These are phyloP conservation scores for Porodaedalea pini DNA, from an alignment of 1,284 basidiomycete species.

Conservation along the genomic window DNA sequence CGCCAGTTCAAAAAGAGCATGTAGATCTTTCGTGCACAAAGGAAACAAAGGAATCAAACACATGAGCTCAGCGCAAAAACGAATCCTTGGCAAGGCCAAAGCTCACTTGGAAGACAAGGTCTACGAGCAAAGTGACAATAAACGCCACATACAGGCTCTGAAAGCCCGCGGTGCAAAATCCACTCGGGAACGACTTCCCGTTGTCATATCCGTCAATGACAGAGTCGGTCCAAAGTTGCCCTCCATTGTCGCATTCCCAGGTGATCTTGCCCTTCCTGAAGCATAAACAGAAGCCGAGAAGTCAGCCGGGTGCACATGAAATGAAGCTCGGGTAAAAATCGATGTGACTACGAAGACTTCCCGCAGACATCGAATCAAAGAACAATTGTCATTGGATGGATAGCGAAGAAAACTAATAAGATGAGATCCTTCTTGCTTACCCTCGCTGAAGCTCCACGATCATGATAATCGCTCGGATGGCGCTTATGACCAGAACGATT, in stretches of 20 bases:
- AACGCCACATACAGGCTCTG: constrained; percentile 63
- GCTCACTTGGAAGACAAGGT: constrained; percentile 67
- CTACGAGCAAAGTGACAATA: constrained; percentile 61
- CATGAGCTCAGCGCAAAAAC: not conserved
- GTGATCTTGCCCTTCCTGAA: constrained; percentile 63
- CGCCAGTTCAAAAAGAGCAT: constrained; percentile 73
- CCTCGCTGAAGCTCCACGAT: constrained; percentile 68
- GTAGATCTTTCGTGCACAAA: constrained; percentile 49
- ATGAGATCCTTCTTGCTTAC: constrained; percentile 37
- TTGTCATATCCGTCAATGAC: constrained; percentile 40
- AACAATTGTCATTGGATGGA: not conserved
- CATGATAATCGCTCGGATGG: constrained; percentile 70
- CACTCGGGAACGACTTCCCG: constrained; percentile 48
- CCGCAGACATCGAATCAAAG: constrained; percentile 1
- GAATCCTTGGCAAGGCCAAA: constrained; percentile 2
- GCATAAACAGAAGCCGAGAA: constrained; percentile 24
- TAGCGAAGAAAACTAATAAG: constrained; percentile 19
- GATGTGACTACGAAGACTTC: constrained; percentile 18
- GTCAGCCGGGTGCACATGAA: constrained; percentile 8
- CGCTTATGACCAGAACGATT: constrained; percentile 62
- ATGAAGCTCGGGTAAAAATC: constrained; percentile 15
- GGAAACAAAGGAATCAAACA: not conserved
- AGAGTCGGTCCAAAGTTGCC: constrained; percentile 61
- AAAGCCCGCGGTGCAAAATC: constrained; percentile 64
- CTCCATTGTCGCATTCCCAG: constrained; percentile 76